phyloP scores from a whole-genome alignment of 306 rosid species.

The Canavalia ensiformis region DNA sequence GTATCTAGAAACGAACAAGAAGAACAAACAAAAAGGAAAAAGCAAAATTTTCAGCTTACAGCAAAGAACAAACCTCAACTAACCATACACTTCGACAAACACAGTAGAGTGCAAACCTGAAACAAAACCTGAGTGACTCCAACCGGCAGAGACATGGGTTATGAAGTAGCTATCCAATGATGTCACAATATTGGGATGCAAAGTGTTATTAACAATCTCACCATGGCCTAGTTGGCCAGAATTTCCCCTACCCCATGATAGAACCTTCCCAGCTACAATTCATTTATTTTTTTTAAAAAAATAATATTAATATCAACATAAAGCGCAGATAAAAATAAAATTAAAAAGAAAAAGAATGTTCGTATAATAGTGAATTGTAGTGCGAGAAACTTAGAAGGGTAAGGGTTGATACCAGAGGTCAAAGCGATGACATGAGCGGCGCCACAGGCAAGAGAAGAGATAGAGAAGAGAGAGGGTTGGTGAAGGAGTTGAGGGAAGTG shows the following conservation, averaged over 20 bases:
- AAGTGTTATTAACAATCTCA: constrained; percentile 54
- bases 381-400: background rate
- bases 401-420: constrained; percentile 59
- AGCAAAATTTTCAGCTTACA: constrained; percentile 21
- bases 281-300: background rate
- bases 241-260: constrained; percentile 92
- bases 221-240: constrained; percentile 89
- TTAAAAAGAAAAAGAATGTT: background rate
- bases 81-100: background rate
- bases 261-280: constrained; percentile 71
- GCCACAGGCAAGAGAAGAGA: constrained; percentile 81
- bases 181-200: constrained; percentile 66
- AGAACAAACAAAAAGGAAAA: constrained; percentile 4
- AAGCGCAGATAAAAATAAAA: background rate
- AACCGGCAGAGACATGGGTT: constrained; percentile 82
- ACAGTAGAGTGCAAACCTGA: constrained; percentile 64
- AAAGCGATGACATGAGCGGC: constrained; percentile 88
- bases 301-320: background rate
- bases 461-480: constrained; percentile 53
- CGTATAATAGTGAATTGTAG: background rate
- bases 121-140: constrained; percentile 96
- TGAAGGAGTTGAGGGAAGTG: constrained; percentile 70
- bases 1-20: constrained; percentile 56
- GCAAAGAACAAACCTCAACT: background rate
- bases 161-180: constrained; percentile 63